Base-by-base conservation (phyloP, 306 rosid genomes). In the Ammopiptanthus mongolicus region DNA sequence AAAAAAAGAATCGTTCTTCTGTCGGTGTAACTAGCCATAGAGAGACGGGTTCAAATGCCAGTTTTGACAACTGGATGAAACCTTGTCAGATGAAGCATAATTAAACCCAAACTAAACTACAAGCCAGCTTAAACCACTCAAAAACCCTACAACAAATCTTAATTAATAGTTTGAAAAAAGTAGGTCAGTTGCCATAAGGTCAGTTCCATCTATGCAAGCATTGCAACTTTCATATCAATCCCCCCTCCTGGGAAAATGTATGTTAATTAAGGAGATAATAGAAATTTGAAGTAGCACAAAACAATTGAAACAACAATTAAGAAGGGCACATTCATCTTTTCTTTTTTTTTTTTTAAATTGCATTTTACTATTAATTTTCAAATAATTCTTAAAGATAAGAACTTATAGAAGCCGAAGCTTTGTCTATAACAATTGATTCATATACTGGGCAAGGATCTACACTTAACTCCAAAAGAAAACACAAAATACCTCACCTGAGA, bases 401-500 rank as follows among this genome's bases (percentile, higher is more conserved):
- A 41, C 18, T 2, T 6, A 42, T 9, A 34, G 56, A 61, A 57
- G 21, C 77, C n/a, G 6, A 78, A 39, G 58, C 64, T 67, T 22
- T 63, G 8, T n/a, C 6, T 19, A 28, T 17, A 52, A 50, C 55
- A 78, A 78, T 44, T 42, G 37, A 60, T 58, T 42, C 46, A 55
- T 21, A 42, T 36, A 41, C 31, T 48, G 29, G 42, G 65, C 41
- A 61, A 39, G 33, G 62, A 23, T n/a, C 46, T 63, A 50, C 7
- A 21, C 52, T 28, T 63, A 18, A 61, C 56, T 42, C 37, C 41
- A 66, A 33, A 53, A 34, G 22, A 69, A 69, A 69, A 66, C 4
- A 75, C 5, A 37, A 65, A 65, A 79, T 82, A 94, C 98, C 97
- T 91, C 95, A 94, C 98, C 97, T 94, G 96, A 86, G 98, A 91